phyloP scores from a whole-genome alignment of 768 basidiomycete species.

The Rhodotorula graminis region DNA sequence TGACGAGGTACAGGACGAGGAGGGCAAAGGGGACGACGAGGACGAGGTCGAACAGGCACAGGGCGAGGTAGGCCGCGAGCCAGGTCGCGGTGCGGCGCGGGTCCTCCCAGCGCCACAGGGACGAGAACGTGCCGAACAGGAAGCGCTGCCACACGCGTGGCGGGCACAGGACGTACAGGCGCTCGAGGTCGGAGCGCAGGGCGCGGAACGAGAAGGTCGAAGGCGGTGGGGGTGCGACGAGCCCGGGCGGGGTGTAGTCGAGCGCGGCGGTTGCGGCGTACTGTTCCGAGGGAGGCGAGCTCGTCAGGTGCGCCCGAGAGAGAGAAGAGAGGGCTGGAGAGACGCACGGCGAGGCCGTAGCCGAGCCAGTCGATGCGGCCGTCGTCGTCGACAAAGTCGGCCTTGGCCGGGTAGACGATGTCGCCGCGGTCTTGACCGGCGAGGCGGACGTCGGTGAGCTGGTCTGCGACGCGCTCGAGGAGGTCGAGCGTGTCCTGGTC shows the following conservation, averaged over 20 bases:
- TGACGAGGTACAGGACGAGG: conserved; percentile 2
- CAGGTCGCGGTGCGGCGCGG: not conserved
- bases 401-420: not conserved
- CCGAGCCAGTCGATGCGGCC: conserved; percentile 3
- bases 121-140: not conserved
- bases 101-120: conserved; percentile 21
- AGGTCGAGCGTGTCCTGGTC: conserved; percentile 16
- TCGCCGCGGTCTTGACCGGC: not conserved
- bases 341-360: not conserved
- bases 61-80: conserved; percentile 2
- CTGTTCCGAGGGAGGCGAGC: not conserved
- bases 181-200: conserved; percentile 16
- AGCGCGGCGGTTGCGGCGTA: not conserved
- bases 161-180: conserved; percentile 27
- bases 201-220: conserved; percentile 11
- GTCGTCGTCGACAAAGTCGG: not conserved
- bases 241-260: conserved; percentile 2
- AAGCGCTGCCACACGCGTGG: not conserved
- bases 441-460: conserved; percentile 14
- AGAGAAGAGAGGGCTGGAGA: too few relatives aligned
- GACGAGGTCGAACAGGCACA: conserved; percentile 14
- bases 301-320: not conserved
- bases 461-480: conserved; percentile 24
- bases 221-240: conserved; percentile 1
- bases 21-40: conserved; percentile 7